Evolutionary conservation across 2,329 filamentous ascomycete species (phyloP), one percentile per base, ranked within the genome.

Genomic region (Ilyonectria robusta): DNA sequence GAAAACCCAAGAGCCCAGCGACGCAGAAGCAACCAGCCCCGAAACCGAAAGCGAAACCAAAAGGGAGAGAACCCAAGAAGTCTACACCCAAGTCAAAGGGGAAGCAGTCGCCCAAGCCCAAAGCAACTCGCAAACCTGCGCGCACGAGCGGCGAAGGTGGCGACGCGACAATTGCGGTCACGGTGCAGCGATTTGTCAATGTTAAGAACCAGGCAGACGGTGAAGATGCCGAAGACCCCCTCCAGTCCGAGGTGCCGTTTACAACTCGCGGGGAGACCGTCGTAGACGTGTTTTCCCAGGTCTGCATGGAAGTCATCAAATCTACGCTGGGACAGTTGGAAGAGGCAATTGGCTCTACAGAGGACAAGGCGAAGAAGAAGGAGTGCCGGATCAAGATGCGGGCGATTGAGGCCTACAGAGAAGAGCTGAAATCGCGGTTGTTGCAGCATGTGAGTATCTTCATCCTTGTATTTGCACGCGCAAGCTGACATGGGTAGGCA

Each of bases 301-400:
- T 91, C 15, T 91, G 88, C 74, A 85, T 89, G 37, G 89, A 92
- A 72, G 83, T 91, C 35, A 81, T 91, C 21, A 83, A 83, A n/a
- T 79, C 82, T 2, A 85, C 82, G 15, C 75, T 91, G 35, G 79
- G 80, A 1, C 84, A 84, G 54, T 76, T 90, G 2, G 80, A 84
- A 48, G 82, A 86, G 35, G 79, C 82, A 10, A 57, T 74, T 5
- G 61, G 65, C 0, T 76, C 72, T 4, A 83, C 83, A 1, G 83
- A 84, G 26, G 83, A 86, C 31, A 72, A 82, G 15, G 81, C 83
- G 0, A 81, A 82, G 63, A 87, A 84, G 73, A 86, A 86, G 61
- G 88, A 91, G 69, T 85, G 83, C 15, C 83, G 84, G 54, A 85
- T 85, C 13, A 91, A 90, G 75, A 82, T 85, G 47, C 81, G 84